phyloP scores from a whole-genome alignment of 1,139 yeast genomes.

The Diutina scorzettiae region DNA sequence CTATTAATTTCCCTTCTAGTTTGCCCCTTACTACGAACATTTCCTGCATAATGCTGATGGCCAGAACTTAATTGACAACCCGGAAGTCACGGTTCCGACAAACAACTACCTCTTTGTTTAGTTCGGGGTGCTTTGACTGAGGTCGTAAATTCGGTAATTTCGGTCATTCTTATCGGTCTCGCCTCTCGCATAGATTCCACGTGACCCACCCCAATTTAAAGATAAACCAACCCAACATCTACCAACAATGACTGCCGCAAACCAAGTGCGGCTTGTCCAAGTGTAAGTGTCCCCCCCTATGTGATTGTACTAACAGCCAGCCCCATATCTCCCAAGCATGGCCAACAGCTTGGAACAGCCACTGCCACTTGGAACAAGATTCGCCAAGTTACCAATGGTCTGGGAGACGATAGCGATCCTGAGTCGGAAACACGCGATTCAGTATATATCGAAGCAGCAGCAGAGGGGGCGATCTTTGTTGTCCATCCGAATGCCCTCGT shows the following conservation, averaged over 20 bases:
- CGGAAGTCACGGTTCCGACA: no score
- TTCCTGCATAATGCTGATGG: no score
- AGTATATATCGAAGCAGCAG: conserved; percentile 24
- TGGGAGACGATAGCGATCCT: conserved; percentile 1
- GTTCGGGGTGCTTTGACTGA: no score
- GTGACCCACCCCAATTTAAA: no score
- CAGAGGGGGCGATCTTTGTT: conserved; percentile 34
- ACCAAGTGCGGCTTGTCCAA: neutral
- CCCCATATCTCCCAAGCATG: conserved; percentile 15
- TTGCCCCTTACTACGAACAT: no score
- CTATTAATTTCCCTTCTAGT: no score
- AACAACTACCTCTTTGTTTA: no score
- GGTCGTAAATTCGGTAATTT: no score
- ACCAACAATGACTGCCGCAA: conserved; percentile 4
- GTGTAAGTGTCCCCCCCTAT: neutral
- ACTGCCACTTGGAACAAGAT: conserved; percentile 35
- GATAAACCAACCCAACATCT: no score
- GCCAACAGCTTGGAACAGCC: conserved; percentile 29
- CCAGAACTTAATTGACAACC: no score
- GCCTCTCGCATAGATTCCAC: no score
- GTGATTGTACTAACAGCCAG: conserved; percentile 6
- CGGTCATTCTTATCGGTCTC: no score
- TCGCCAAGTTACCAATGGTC: conserved; percentile 20
- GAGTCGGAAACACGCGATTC: conserved; percentile 7
- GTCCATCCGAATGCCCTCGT: conserved; percentile 16